Conservation (phyloP, 108 stramenopile species). For the Mayamaea pseudoterrestris region DNA sequence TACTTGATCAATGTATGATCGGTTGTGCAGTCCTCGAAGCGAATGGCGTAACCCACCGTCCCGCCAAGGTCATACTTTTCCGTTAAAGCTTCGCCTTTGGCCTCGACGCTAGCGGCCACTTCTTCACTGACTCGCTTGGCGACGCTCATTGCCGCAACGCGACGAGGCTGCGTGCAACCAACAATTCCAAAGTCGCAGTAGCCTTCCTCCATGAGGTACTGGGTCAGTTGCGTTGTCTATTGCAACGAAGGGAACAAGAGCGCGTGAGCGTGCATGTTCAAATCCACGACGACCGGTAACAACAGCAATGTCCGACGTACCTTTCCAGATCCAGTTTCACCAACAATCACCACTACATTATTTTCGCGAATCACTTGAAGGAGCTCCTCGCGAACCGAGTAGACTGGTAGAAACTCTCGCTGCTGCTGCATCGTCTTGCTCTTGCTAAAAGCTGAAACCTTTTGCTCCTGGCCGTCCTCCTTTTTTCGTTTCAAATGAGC, state of each 20-base stretch:
- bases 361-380: conserved; percentile 88
- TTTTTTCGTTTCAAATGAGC: conserved; percentile 67
- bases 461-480: conserved; percentile 23
- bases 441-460: conserved; percentile 76
- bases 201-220: conserved; percentile 95
- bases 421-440: conserved; percentile 86
- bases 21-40: conserved; percentile 94
- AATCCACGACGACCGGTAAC: too few species aligned
- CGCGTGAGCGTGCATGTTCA: not conserved
- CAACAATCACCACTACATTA: conserved; percentile 81
- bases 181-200: conserved; percentile 86
- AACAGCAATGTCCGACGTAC: too few species aligned
- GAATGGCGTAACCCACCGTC: conserved; percentile 95
- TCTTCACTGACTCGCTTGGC: conserved; percentile 97
- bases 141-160: conserved; percentile 99
- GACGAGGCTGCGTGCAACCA: conserved; percentile 94
- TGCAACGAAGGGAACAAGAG: too few species aligned
- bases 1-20: conserved; percentile 84
- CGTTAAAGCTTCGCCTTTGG: conserved; percentile 36
- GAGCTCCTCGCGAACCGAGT: conserved; percentile 86
- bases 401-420: conserved; percentile 91
- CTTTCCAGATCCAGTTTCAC: too few species aligned
- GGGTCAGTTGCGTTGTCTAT: conserved; percentile 97
- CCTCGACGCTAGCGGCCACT: conserved; percentile 57
- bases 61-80: conserved; percentile 82